Base-by-base conservation (phyloP, 2,329 filamentous ascomycete species). In the Neoarthrinium moseri region DNA sequence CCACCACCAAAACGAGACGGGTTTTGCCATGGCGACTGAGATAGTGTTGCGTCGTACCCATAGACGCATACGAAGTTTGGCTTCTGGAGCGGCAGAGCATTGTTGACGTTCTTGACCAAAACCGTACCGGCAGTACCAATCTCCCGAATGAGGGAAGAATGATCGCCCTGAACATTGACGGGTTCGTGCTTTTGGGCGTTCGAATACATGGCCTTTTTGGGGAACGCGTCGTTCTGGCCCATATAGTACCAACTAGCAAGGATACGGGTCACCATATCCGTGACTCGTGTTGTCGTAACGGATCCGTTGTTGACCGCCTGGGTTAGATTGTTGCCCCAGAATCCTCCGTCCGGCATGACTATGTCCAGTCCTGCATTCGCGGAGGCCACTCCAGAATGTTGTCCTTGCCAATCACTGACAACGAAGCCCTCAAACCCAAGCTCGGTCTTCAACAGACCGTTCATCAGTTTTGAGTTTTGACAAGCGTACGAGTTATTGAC, bases 161-260 rank as follows among this genome's bases (percentile, higher is more conserved):
- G 89, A 32, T 85, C 77, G 1, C 76, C 81, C 60, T 90, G 86
- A 0, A 89, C 89, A 42, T 91, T 77, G 38, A 95, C 73, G 55
- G 83, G 92, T 48, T 87, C 75, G 58, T 95, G 64, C 26, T 59
- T 30, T 3, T 67, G 63, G 44, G 72, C 67, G 49, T 73, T 59
- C 62, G 70, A 73, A 55, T 64, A 73, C 45, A 81, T 89, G 1
- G 87, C 89, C n/a, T 78, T 78, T 35, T 88, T 81, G 32, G 89
- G 69, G 18, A 83, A 67, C 30, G 82, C 73, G 4, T 87, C 72
- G 60, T 92, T 86, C 61, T 95, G 86, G 2, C 87, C 86, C 35
- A 91, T 70, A 61, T 91, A 86, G 61, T 94, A 96, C 88, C 89
- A 96, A 0, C 90, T 76, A 1, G 91, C 91, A 2, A 95, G 86